Conservation (phyloP, 371 early-diverging fungal genomes). For the Saksenaea oblongispora region DNA sequence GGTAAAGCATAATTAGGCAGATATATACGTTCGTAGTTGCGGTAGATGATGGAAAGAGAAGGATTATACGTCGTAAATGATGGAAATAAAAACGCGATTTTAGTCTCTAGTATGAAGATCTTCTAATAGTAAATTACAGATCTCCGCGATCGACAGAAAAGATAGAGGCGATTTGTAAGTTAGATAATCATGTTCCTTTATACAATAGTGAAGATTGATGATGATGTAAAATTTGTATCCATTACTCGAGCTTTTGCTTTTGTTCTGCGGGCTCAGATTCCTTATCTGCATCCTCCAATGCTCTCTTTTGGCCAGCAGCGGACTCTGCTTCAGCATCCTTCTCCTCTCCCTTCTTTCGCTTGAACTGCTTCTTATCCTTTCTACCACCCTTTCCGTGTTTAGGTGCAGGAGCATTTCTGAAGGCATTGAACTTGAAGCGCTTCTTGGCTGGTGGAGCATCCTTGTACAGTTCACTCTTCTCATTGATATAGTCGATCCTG, state of each 20-base stretch:
- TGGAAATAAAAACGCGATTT: too few relatives aligned
- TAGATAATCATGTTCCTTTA: background rate
- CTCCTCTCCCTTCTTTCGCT: background rate
- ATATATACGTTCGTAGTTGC: too few relatives aligned
- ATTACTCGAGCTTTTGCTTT: background rate
- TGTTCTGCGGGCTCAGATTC: background rate
- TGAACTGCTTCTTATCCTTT: background rate
- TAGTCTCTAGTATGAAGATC: too few relatives aligned
- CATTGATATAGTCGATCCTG: background rate
- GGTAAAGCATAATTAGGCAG: too few relatives aligned
- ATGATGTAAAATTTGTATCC: background rate
- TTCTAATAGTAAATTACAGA: too few relatives aligned
- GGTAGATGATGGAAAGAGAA: too few relatives aligned
- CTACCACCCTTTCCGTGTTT: background rate
- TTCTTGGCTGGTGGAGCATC: background rate
- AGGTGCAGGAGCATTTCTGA: background rate
- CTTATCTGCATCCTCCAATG: slow-evolving; percentile 9
- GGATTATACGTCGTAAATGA: too few relatives aligned
- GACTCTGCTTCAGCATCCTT: slow-evolving; percentile 14
- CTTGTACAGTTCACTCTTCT: slow-evolving; percentile 18
- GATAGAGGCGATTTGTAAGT: background rate
- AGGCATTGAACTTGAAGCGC: slow-evolving; percentile 16
- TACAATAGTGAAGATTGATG: background rate
- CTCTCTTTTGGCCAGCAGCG: slow-evolving; percentile 10
- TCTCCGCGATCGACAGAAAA: too few relatives aligned